A percentile compares a stretch with the other conserved stretches of the same genome.
Conservation (phyloP, 148 eudicot species). For the Camellia japonica region DNA sequence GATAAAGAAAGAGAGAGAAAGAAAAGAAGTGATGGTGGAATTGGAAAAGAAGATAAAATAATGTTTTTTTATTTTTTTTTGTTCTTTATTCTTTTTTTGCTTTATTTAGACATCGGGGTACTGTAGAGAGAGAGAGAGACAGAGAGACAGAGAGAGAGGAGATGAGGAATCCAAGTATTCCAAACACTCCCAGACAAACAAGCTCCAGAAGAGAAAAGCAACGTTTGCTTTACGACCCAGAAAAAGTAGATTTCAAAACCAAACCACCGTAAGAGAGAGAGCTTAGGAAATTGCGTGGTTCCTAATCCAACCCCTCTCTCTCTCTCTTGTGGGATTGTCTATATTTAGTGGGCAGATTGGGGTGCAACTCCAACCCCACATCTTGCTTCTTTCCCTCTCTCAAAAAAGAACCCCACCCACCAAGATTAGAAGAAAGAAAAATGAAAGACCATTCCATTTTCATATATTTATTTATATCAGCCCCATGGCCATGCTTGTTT, state of each 20-base stretch:
- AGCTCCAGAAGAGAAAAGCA: slow-evolving; percentile 37
- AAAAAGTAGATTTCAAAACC: slow-evolving; percentile 33
- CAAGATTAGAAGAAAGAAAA: not conserved
- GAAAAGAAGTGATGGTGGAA: not conserved
- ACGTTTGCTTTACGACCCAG: slow-evolving; percentile 38
- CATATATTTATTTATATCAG: not conserved
- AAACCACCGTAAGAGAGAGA: slow-evolving; percentile 8
- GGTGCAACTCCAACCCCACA: slow-evolving; percentile 18
- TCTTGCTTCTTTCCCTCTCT: slow-evolving; percentile 11
- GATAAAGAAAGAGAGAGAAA: not conserved
- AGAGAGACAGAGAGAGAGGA: not conserved
- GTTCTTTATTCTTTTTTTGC: not conserved
- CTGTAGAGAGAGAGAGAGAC: not conserved
- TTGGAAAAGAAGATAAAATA: not conserved
- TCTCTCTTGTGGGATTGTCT: slow-evolving; percentile 8
- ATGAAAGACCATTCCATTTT: not conserved
- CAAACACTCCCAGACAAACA: slow-evolving; percentile 38
- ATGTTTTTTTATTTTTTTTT: not conserved
- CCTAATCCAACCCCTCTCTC: slow-evolving; percentile 1
- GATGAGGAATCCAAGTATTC: slow-evolving; percentile 36
- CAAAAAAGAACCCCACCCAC: not conserved
- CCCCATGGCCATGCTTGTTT: slow-evolving; percentile 14
- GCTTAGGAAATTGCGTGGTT: slow-evolving; percentile 22
- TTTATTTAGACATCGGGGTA: not conserved
- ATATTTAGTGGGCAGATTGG: slow-evolving; percentile 14